Evolutionary conservation across 495 filamentous ascomycete genomes (phyloP), one percentile per base, ranked within the genome.

Genomic region (Letharia columbiana): DNA sequence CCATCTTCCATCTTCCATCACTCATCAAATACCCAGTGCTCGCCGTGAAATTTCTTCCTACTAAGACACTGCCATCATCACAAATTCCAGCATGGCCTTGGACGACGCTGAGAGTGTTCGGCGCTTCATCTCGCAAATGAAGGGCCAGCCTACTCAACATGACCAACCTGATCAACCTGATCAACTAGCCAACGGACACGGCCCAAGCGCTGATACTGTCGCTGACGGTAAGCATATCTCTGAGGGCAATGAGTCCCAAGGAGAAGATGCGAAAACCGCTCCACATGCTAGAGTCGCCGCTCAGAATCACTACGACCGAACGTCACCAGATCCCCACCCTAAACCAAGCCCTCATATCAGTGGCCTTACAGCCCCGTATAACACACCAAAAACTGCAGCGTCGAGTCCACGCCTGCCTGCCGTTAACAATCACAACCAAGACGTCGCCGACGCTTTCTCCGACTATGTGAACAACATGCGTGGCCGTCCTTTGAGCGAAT

Each of bases 51-150:
- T 7, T 28, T 28, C 20, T 28, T 23, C 2, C 1, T 52, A 1
- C 11, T 52, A 1, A 0, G 28, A 28, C 49, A 28, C 23, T 23
- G 47, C n/a, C n/a, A 52, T 52, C 5, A 28, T 52, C 13, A 3
- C 2, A 52, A 28, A 23, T 35, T 15, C 4, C 4, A 35, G 4
- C 23, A 28, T 28, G 23, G 23, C 23, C 23, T 28, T 28, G 23
- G 23, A 28, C 23, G 45, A 62, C 23, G 45, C 60, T 15, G 65
- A 67, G 15, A 45, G 2, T 8, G 39, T 67, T 20, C 60, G n/a
- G 20, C 60, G 59, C 39, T 67, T 67, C 33, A 35, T 67, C 35
- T 42, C 60, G n/a, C 59, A 64, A 33, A 64, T 64, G 47, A 28
- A 33, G 23, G 56, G n/a, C 40, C 15, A 33, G 15, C 31, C n/a